Evolutionary conservation across 2,329 filamentous ascomycete genomes (phyloP), one percentile per base, ranked within the genome.

Genomic region (Trichoderma simmonsii): DNA sequence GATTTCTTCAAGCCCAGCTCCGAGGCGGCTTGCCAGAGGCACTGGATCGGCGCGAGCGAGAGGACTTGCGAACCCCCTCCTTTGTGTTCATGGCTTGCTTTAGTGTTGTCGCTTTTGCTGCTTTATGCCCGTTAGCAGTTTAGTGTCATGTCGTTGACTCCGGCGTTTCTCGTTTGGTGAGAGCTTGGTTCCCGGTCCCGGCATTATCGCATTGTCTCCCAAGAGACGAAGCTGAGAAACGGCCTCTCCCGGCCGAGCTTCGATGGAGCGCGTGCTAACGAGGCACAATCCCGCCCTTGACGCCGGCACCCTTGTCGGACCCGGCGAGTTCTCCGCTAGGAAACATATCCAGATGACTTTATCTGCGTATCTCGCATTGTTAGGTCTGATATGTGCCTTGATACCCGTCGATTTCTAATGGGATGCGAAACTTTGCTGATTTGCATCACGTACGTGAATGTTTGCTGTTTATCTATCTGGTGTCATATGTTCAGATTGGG

Each of bases 1-100:
- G 69, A 71, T 71, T 70, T 70, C 67, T 60, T 48, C 61, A 43
- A 32, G 61, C 32, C 57, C 34, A 59, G 51, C 65, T 36, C 54
- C 65, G 43, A 70, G 56, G 9, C 34, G 56, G 6, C 15, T 39
- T 57, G 5, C 34, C 36, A 56, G 32, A 30, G 64, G 18, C 51
- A 34, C 3, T 62, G 67, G 57, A 70, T 62, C 67, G 39, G 56
- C 67, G 57, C 39, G 39, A 34, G 18, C 7, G 18, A 43, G 18
- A 43, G 15, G 15, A 26, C 3, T 24, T 28, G 18, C 24, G 5
- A 60, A 21, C 28, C 30, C 66, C 57, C 56, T 39, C 26, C 28
- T n/a, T n/a, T 32, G 30, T 54, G 57, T 34, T 26, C 11, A 62
- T 30, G 54, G 64, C 51, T 30, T 26, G 32, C 9, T 43, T 32